These are phyloP conservation scores for Sonneratia caseolaris DNA, from an alignment of 345 rosid genomes.

Conservation along the genomic window DNA sequence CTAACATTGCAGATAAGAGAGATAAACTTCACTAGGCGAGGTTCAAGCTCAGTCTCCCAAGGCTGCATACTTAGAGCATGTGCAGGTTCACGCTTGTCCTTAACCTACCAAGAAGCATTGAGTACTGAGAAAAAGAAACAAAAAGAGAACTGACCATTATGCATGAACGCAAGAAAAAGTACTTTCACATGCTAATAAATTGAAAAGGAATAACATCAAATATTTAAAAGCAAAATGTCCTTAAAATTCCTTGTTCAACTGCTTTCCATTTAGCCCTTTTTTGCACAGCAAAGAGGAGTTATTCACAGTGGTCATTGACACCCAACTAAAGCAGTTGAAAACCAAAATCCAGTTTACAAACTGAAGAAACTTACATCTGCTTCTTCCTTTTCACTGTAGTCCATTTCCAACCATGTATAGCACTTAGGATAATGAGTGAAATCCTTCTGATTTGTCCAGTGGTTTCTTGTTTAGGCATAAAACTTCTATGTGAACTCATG, in stretches of 20 bases:
- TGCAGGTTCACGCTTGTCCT: slow-evolving; percentile 19
- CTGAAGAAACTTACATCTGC: slow-evolving; percentile 34
- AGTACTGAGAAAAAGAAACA: slow-evolving; percentile 3
- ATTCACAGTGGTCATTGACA: not conserved
- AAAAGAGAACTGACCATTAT: not conserved
- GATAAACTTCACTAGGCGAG: slow-evolving; percentile 57
- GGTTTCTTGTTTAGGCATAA: slow-evolving; percentile 54
- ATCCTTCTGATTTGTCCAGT: slow-evolving; percentile 46
- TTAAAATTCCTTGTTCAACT: not conserved
- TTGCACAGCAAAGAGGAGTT: not conserved
- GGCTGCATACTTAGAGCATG: slow-evolving; percentile 33
- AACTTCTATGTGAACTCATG: slow-evolving; percentile 53
- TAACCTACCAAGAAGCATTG: slow-evolving; percentile 27
- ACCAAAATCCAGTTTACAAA: not conserved
- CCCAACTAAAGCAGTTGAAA: not conserved
- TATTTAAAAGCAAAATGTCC: not conserved
- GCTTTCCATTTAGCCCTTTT: not conserved
- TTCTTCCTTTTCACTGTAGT: slow-evolving; percentile 46
- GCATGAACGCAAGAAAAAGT: not conserved
- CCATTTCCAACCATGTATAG: slow-evolving; percentile 81
- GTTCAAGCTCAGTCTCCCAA: slow-evolving; percentile 57
- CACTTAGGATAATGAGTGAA: slow-evolving; percentile 46
- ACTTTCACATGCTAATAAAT: not conserved
- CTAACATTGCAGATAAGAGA: slow-evolving; percentile 78
- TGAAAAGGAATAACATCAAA: not conserved